A percentile compares a stretch with the other conserved stretches of the same genome.
Evolutionary conservation across 2,329 filamentous ascomycete species (phyloP).

Genomic region (Zasmidium citrigriseum): DNA sequence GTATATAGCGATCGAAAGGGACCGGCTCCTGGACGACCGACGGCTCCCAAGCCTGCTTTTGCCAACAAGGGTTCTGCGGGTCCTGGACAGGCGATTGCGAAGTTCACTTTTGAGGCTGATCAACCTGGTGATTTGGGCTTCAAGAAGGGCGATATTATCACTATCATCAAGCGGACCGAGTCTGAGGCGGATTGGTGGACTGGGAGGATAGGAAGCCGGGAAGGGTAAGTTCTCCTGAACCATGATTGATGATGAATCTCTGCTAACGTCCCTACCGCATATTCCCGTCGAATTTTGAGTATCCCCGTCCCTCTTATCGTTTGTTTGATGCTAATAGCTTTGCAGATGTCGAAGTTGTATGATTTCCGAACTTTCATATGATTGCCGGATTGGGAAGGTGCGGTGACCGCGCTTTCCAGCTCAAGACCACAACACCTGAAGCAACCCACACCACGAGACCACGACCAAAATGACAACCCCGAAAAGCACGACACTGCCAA

Average conservation of each 20-base stretch:
- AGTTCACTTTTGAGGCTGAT: constrained; percentile 93
- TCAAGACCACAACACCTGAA: too few relatives aligned
- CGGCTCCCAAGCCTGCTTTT: constrained; percentile 88
- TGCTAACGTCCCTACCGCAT: constrained; percentile 41
- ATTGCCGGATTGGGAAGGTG: too few relatives aligned
- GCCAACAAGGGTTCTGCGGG: constrained; percentile 46
- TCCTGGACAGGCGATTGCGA: constrained; percentile 42
- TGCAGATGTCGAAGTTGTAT: too few relatives aligned
- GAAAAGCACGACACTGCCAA: too few relatives aligned
- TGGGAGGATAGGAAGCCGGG: constrained; percentile 77
- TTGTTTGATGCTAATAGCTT: too few relatives aligned
- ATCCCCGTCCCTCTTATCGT: too few relatives aligned
- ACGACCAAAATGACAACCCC: too few relatives aligned
- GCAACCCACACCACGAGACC: too few relatives aligned
- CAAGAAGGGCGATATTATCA: constrained; percentile 96
- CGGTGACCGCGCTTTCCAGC: too few relatives aligned
- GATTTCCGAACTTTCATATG: too few relatives aligned
- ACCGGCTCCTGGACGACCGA: constrained; percentile 71
- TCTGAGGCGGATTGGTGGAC: constrained; percentile 98
- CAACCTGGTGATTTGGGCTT: constrained; percentile 91
- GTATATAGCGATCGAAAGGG: constrained; percentile 53
- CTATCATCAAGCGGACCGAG: constrained; percentile 89
- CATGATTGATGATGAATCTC: constrained; percentile 39
- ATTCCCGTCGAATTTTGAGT: constrained; percentile 66
- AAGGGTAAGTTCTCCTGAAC: constrained; percentile 52